Evolutionary conservation across 352 stramenopile genomes (phyloP), one percentile per base, ranked within the genome.

Genomic region (Phytophthora megakarya): DNA sequence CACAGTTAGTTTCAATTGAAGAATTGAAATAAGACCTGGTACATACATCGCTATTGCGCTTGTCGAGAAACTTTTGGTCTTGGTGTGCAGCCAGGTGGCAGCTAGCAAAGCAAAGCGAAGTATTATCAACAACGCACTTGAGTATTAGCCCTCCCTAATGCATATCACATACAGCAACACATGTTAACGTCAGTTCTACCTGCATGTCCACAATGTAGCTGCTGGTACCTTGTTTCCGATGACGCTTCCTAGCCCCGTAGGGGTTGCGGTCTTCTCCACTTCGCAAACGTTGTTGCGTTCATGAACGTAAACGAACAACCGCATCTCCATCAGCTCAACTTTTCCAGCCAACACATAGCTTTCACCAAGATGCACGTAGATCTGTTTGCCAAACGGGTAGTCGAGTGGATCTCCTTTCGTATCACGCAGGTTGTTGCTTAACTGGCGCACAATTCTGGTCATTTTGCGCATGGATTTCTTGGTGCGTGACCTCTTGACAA

Each of bases 1-100:
- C 6, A 18, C 12, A 8, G 18, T 52, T 13, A 43, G 33, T 46
- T n/a, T 10, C 38, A 52, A 3, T 5, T 23, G 2, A 35, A 43
- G 28, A 12, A 32, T 26, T 12, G 28, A 44, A 23, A 0, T 37
- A 8, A 11, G 22, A 35, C 28, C 1, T 25, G 22, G 12, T 16
- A 50, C 74, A 33, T 84, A 96, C 81, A 43, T 96, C 81, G 35
- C 59, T 79, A 57, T 96, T 95, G 62, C 88, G 86, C 55, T 89
- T 90, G 61, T 94, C 84, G 15, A 95, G 69, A 56, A 92, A 94
- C 52, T 94, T 93, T 61, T 91, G 80, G 43, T 90, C 83, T 54
- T 94, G 84, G 23, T 96, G 88, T 1, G 87, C 88, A 0, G 87
- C 87, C 18, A 96, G 64, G 51, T 96, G 88, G 53, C 84, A 94